Conservation (phyloP, 345 rosid genomes). For the Pelargonium nanum region DNA sequence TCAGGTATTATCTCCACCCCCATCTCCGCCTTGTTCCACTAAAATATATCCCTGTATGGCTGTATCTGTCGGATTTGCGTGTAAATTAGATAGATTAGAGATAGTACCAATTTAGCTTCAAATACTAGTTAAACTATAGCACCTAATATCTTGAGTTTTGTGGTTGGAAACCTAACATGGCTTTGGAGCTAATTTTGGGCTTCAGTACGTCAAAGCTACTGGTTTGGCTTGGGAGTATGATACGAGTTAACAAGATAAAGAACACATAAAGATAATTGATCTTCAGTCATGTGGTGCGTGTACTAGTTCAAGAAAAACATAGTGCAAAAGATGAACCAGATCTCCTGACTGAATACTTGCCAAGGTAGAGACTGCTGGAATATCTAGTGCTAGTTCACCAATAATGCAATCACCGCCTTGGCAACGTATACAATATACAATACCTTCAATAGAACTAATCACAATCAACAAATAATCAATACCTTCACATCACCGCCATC, state of each 20-base stretch:
- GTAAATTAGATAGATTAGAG: no score
- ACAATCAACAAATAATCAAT: slow-evolving; percentile 1
- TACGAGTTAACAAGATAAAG: not conserved
- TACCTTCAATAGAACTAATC: not conserved
- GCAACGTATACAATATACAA: not conserved
- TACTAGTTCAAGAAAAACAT: not conserved
- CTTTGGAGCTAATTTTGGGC: no score
- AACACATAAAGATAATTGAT: not conserved
- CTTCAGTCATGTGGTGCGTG: not conserved
- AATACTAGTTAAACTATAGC: no score
- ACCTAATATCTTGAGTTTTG: no score
- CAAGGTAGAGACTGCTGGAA: not conserved
- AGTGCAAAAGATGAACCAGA: not conserved
- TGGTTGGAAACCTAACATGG: no score
- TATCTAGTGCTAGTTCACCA: not conserved
- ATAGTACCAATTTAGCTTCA: no score
- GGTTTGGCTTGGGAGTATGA: no score
- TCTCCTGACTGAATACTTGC: not conserved
- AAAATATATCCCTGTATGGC: no score
- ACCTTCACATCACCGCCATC: slow-evolving; percentile 89
- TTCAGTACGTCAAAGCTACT: no score
- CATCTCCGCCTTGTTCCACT: no score
- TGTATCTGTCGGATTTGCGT: no score
- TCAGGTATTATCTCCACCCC: no score
- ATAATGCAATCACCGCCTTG: not conserved